A percentile compares a stretch with the other conserved stretches of the same genome.
Evolutionary conservation across 2,329 filamentous ascomycete species (phyloP).

Genomic region (Claviceps capensis): DNA sequence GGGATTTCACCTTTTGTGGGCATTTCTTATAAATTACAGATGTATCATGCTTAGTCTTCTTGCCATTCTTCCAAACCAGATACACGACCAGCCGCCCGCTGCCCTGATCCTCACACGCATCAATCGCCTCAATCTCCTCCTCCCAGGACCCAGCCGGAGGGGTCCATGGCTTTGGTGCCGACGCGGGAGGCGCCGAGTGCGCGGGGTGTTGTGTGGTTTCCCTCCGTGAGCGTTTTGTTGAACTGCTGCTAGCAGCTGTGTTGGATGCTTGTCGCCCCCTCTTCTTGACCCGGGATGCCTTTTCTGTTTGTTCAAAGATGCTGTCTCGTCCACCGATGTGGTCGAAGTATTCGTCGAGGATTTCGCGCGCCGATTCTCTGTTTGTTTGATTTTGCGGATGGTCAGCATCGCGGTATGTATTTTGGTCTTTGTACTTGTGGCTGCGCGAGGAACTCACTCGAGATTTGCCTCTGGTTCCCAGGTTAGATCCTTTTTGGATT

Average conservation of each 20-base stretch:
- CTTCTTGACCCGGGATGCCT: constrained; percentile 41
- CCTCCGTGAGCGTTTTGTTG: constrained; percentile 31
- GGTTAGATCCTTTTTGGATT: constrained; percentile 54
- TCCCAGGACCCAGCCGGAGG: constrained; percentile 68
- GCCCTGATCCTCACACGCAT: constrained; percentile 55
- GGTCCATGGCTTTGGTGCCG: constrained; percentile 38
- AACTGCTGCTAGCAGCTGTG: constrained; percentile 17
- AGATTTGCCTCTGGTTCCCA: constrained; percentile 67
- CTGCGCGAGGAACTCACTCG: constrained; percentile 10
- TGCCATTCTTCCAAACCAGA: constrained; percentile 58
- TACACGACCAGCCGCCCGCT: constrained; percentile 50
- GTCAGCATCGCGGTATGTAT: no score
- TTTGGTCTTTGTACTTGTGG: neutral
- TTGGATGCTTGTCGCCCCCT: constrained; percentile 33
- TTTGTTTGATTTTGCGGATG: no score
- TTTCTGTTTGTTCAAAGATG: constrained; percentile 37
- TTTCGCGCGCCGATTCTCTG: constrained; percentile 43
- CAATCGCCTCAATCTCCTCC: constrained; percentile 53
- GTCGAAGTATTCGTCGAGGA: constrained; percentile 51
- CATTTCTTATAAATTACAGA: constrained; percentile 58
- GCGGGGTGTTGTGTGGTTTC: constrained; percentile 33
- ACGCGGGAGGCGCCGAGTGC: constrained; percentile 33
- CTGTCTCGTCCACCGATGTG: constrained; percentile 48
- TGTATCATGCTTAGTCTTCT: constrained; percentile 62
- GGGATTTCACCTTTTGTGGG: constrained; percentile 53